A percentile compares a stretch with the other conserved stretches of the same genome.
Evolutionary conservation across 306 rosid species (phyloP).

Genomic region (Ochetophila trinervis): DNA sequence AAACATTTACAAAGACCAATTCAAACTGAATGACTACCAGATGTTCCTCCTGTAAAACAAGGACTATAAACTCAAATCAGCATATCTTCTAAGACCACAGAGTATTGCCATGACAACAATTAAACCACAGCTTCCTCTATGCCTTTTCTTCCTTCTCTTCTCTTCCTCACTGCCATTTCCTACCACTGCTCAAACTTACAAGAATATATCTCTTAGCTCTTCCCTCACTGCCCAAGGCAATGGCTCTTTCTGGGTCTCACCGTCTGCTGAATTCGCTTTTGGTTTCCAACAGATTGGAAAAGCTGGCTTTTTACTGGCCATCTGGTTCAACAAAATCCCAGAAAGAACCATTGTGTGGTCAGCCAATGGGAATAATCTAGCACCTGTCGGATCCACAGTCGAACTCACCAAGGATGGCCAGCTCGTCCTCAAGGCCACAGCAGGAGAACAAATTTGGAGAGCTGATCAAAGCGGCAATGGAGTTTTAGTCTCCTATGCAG

Average conservation of each 20-base stretch:
- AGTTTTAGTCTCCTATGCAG: conserved; percentile 14
- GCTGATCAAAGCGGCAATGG: not conserved
- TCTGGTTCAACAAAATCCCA: conserved; percentile 40
- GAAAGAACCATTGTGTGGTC: conserved; percentile 45
- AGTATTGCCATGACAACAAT: too few species aligned
- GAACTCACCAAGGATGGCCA: conserved; percentile 30
- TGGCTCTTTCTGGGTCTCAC: conserved; percentile 24
- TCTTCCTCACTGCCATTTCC: not conserved
- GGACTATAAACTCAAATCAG: too few species aligned
- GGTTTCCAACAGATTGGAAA: conserved; percentile 29
- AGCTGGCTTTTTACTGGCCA: conserved; percentile 37
- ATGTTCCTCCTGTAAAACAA: too few species aligned
- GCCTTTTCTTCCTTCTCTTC: too few species aligned
- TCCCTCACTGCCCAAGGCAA: too few species aligned
- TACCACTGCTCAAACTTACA: conserved; percentile 14
- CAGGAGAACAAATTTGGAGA: conserved; percentile 13
- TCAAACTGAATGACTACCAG: too few species aligned
- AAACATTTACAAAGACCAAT: too few species aligned
- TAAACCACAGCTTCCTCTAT: too few species aligned
- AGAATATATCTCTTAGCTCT: conserved; percentile 31
- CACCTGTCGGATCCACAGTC: conserved; percentile 28
- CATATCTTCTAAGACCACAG: too few species aligned
- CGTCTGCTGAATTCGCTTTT: conserved; percentile 40
- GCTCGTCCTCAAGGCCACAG: conserved; percentile 27
- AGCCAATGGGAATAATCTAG: conserved; percentile 26